Evolutionary conservation across 768 basidiomycete species (phyloP).

Genomic region (Amanita phalloides): DNA sequence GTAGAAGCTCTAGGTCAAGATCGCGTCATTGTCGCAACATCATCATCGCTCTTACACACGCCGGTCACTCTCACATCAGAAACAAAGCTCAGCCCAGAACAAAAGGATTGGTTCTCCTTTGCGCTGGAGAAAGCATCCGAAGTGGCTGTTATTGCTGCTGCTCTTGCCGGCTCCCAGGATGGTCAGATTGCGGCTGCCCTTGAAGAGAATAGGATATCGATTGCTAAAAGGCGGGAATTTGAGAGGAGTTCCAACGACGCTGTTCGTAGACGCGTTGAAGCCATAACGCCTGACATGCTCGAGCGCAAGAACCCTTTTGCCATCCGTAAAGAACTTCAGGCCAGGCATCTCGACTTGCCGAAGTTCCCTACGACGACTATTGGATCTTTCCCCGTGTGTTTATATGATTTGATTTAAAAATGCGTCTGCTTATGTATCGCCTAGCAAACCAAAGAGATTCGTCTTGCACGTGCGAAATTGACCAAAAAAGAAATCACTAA

Average conservation of each 20-base stretch:
- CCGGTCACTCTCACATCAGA: slow-evolving; percentile 93
- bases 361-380: slow-evolving; percentile 99
- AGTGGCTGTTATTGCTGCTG: slow-evolving; percentile 79
- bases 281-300: slow-evolving; percentile 79
- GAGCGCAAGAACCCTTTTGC: slow-evolving; percentile 87
- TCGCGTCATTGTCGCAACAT: slow-evolving; percentile 89
- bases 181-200: slow-evolving; percentile 56
- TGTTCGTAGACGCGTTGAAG: slow-evolving; percentile 90
- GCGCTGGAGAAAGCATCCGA: slow-evolving; percentile 93
- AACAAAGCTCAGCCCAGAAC: slow-evolving; percentile 78
- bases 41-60: slow-evolving; percentile 96
- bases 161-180: slow-evolving; percentile 79
- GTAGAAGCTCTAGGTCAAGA: slow-evolving; percentile 73
- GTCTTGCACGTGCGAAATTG: slow-evolving; percentile 90
- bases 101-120: slow-evolving; percentile 98
- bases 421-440: slow-evolving; percentile 7
- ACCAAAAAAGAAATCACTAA: slow-evolving; percentile 82
- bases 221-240: slow-evolving; percentile 89
- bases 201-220: slow-evolving; percentile 84
- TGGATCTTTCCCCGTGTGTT: slow-evolving; percentile 88
- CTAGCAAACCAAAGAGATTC: slow-evolving; percentile 98
- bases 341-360: slow-evolving; percentile 81
- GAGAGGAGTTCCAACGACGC: slow-evolving; percentile 89
- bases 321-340: slow-evolving; percentile 78
- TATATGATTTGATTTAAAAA: neutral